Percentiles rank a stretch among this genome's conserved stretches.
These are phyloP conservation scores for Dendrostoma leiphaemia DNA, from an alignment of 2,329 filamentous ascomycete species.

Conservation along the genomic window DNA sequence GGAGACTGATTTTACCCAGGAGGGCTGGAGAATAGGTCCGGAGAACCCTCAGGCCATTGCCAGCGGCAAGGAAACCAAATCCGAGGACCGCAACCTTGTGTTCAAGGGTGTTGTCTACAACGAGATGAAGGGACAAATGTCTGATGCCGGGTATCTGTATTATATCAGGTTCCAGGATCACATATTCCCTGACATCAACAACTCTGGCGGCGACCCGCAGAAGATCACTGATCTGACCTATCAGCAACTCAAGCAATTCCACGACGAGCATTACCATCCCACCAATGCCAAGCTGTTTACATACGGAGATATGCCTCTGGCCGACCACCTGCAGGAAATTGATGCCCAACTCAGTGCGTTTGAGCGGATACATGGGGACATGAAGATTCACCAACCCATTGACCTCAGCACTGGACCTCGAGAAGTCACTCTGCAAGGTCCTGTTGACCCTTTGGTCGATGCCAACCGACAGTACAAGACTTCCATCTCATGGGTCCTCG, in stretches of 20 bases:
- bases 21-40: constrained; percentile 94
- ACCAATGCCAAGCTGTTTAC: constrained; percentile 96
- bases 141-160: constrained; percentile 92
- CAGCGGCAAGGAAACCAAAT: constrained; percentile 39
- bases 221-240: constrained; percentile 96
- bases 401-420: constrained; percentile 65
- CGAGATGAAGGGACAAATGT: constrained; percentile 99
- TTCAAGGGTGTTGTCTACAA: constrained; percentile 99
- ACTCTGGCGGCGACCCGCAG: constrained; percentile 93
- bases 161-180: constrained; percentile 95
- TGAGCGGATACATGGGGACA: constrained; percentile 65
- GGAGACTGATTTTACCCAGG: constrained; percentile 88
- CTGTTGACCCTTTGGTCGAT: constrained; percentile 82
- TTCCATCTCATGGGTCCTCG: constrained; percentile 88
- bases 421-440: constrained; percentile 72
- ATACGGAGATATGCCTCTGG: constrained; percentile 88
- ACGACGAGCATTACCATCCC: constrained; percentile 91
- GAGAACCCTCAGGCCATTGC: constrained; percentile 72
- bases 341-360: constrained; percentile 73
- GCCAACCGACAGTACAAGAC: constrained; percentile 89
- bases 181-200: constrained; percentile 91
- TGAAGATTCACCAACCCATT: constrained; percentile 74
- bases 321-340: constrained; percentile 76
- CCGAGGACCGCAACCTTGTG: constrained; percentile 67
- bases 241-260: constrained; percentile 83